Percentiles rank a stretch among this genome's conserved stretches.
phyloP scores from a whole-genome alignment of 2,329 filamentous ascomycete genomes.

The Verticillium dahliae region DNA sequence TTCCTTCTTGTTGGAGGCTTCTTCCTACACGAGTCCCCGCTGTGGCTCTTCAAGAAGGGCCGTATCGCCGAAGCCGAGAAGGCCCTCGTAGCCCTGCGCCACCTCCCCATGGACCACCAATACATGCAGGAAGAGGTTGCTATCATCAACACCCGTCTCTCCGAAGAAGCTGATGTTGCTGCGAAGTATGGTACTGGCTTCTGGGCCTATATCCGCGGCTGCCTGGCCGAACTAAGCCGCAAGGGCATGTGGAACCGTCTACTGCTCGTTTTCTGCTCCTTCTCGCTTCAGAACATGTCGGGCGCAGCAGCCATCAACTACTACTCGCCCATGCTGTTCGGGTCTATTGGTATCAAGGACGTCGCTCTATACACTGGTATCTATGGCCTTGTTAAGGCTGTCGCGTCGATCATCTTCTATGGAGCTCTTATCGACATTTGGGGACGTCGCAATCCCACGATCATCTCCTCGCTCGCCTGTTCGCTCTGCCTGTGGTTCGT shows the following conservation, averaged over 20 bases:
- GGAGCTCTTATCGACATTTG: constrained; percentile 30
- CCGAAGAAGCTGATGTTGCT: constrained; percentile 25
- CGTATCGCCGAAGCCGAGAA: constrained; percentile 17
- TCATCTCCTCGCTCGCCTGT: constrained; percentile 40
- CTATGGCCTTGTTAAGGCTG: constrained; percentile 39
- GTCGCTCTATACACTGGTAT: constrained; percentile 42
- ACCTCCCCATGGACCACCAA: constrained; percentile 31
- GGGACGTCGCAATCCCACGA: constrained; percentile 32
- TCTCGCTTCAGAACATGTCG: constrained; percentile 30
- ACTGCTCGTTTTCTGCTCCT: constrained; percentile 27
- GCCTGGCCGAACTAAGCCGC: constrained; percentile 24
- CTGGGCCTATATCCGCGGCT: constrained; percentile 26
- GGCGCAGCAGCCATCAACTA: constrained; percentile 29
- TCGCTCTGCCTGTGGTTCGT: constrained; percentile 44
- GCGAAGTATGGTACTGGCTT: constrained; percentile 22
- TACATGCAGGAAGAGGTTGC: constrained; percentile 41
- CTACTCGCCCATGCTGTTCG: constrained; percentile 30
- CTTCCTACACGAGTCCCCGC: constrained; percentile 22
- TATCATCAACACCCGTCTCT: constrained; percentile 31
- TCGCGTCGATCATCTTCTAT: constrained; percentile 34
- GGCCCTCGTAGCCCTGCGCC: constrained; percentile 34
- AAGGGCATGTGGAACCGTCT: constrained; percentile 35
- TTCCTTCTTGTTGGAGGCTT: constrained; percentile 36
- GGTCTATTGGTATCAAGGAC: constrained; percentile 36
- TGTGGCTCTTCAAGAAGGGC: constrained; percentile 15